Conservation (phyloP, 169 alveolate genomes). For the Cardiosporidium cionae region DNA sequence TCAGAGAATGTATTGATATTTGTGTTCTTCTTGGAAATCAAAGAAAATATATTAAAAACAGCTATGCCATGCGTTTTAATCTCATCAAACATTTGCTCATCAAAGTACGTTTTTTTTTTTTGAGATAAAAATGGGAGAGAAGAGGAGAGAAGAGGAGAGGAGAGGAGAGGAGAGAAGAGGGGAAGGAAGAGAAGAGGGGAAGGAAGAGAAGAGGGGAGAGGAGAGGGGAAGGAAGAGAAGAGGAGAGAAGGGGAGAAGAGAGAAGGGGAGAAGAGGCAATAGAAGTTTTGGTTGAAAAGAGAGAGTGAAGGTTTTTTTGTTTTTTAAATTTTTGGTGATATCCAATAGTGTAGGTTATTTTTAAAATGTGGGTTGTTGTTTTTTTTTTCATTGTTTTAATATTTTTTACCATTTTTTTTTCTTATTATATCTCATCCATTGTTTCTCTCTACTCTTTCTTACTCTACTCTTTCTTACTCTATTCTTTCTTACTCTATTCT, state of each 20-base stretch:
- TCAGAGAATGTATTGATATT: constrained; percentile 12
- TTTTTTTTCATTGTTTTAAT: neutral
- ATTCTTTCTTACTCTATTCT: neutral
- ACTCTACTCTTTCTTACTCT: neutral
- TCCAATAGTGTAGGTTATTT: neutral
- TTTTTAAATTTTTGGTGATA: neutral
- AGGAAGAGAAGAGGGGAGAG: neutral
- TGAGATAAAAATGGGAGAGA: no score
- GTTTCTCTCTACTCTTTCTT: neutral
- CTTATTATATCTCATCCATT: neutral
- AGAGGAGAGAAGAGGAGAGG: neutral
- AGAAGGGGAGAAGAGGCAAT: neutral
- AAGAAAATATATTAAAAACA: neutral
- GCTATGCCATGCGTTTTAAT: constrained; percentile 11
- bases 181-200: neutral
- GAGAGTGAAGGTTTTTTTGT: no score
- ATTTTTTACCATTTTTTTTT: neutral
- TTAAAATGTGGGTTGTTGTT: neutral
- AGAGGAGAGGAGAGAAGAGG: neutral
- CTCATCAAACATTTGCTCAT: constrained; percentile 10
- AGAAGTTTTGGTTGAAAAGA: no score
- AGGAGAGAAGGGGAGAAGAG: neutral
- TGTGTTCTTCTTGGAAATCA: constrained; percentile 27
- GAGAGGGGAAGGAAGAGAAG: neutral
- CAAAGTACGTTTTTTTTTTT: neutral